These are phyloP conservation scores for Venturia effusa DNA, from an alignment of 2,329 filamentous ascomycete species.

Conservation along the genomic window DNA sequence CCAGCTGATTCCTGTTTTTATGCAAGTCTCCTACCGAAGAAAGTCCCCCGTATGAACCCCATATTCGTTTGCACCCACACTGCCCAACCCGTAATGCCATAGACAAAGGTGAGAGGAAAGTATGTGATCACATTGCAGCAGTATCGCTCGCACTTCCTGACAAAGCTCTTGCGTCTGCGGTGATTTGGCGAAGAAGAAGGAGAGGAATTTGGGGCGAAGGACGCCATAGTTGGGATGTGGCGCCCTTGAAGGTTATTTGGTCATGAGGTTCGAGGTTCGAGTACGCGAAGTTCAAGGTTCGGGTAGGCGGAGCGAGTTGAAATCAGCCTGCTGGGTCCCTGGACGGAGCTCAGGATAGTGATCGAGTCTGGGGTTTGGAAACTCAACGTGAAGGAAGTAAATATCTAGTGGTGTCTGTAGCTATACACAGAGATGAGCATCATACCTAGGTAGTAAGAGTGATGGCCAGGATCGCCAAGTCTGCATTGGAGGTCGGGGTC, in stretches of 20 bases:
- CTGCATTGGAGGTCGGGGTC: no score
- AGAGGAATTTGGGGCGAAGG: background rate
- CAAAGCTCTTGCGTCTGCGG: constrained; percentile 8
- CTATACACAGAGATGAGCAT: no score
- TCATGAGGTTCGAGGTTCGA: background rate
- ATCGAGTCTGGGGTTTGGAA: background rate
- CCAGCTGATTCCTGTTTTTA: constrained; percentile 4
- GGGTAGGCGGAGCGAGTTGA: background rate
- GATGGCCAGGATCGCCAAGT: no score
- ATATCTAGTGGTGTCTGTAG: no score
- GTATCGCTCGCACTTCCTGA: constrained; percentile 49
- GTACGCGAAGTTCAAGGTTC: background rate
- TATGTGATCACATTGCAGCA: constrained; percentile 73
- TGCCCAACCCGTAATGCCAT: constrained; percentile 84
- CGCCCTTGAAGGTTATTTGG: background rate
- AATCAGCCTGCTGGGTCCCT: background rate
- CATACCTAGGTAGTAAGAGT: no score
- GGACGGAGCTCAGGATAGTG: background rate
- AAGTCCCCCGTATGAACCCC: constrained; percentile 20
- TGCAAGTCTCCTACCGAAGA: constrained; percentile 1
- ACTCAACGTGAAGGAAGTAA: no score
- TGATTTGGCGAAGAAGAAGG: background rate
- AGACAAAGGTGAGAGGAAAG: constrained; percentile 83
- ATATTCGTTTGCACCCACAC: constrained; percentile 76
- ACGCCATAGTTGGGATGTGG: background rate